A percentile compares a stretch with the other conserved stretches of the same genome.
Evolutionary conservation across 495 filamentous ascomycete genomes (phyloP).

Genomic region (Tricharina praecox): DNA sequence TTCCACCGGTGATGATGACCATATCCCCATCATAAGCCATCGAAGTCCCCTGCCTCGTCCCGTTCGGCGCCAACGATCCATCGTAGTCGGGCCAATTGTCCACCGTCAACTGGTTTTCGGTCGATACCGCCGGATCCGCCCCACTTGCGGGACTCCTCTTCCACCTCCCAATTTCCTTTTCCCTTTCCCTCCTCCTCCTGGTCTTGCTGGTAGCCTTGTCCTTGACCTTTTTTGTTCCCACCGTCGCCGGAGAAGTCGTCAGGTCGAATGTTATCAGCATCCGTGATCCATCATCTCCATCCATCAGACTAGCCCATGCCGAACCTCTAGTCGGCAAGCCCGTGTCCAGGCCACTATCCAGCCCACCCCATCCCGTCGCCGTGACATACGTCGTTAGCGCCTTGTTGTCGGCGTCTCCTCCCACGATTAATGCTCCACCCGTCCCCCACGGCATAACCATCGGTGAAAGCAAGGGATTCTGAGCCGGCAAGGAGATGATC

Average conservation of each 20-base stretch:
- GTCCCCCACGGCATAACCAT: slow-evolving; percentile 63
- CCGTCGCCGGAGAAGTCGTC: slow-evolving; percentile 55
- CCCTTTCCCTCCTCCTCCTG: too few species aligned
- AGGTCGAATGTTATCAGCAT: slow-evolving; percentile 70
- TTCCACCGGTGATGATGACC: slow-evolving; percentile 65
- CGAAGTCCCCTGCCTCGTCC: slow-evolving; percentile 43
- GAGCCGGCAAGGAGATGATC: slow-evolving; percentile 33
- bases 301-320: slow-evolving; percentile 34
- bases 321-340: slow-evolving; percentile 31
- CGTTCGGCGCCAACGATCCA: slow-evolving; percentile 46
- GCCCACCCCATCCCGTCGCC: slow-evolving; percentile 43
- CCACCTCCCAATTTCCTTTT: too few species aligned
- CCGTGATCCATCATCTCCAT: slow-evolving; percentile 61
- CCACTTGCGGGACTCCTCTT: too few species aligned
- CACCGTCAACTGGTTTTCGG: slow-evolving; percentile 30
- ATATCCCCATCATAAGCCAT: slow-evolving; percentile 42
- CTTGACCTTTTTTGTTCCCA: slow-evolving; percentile 30
- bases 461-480: slow-evolving; percentile 45
- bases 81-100: slow-evolving; percentile 68
- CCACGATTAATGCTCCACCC: slow-evolving; percentile 55
- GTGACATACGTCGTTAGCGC: slow-evolving; percentile 48
- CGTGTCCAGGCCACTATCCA: slow-evolving; percentile 42
- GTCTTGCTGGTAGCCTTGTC: background rate
- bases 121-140: slow-evolving; percentile 3
- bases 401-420: slow-evolving; percentile 49